Evolutionary conservation across 805 yeast species (phyloP), one percentile per base, ranked within the genome.

Genomic region (Yarrowia sp.): DNA sequence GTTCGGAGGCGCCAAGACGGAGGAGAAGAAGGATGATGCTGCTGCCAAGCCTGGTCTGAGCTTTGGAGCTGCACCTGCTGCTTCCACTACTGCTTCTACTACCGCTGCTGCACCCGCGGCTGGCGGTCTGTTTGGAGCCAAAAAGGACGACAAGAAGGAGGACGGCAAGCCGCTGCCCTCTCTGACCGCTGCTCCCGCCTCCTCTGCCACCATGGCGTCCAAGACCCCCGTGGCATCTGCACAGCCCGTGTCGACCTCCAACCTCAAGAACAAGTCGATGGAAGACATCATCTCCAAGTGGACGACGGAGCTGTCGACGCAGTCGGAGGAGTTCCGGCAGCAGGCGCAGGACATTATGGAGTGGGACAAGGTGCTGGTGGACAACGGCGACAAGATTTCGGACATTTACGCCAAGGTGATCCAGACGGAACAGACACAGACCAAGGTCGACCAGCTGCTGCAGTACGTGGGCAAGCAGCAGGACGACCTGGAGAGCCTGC

Each of bases 261-360:
- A 96, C 4, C 82, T 95, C 38, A 92, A 90, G 70, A 95, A 95
- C 76, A 91, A 91, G 74, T 91, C 97, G 1, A 79, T 95, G 72
- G 98, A 95, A 71, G 98, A 95, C 73, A 81, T 95, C 69, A 89
- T 95, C 46, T 84, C 92, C 14, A 92, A 89, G 75, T 95, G 99
- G 99, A 89, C 98, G 0, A 85, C 85, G 65, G 96, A 95, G 69
- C 77, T 95, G 66, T 80, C 93, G 1, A 81, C 83, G 14, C 85
- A 95, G 0, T 83, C 93, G 1, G 81, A 82, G 26, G 86, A 89
- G 38, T 95, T 92, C 76, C 87, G 87, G 66, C 76, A 80, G 12
- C 93, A 90, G 73, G 86, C 97, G 9, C 78, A 80, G 24, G 88
- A 87, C 66, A 85, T 93, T 21, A 85, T 87, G 67, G 81, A 82